These are phyloP conservation scores for Candolleomyces eurysporus DNA, from an alignment of 768 basidiomycete species.

Conservation along the genomic window DNA sequence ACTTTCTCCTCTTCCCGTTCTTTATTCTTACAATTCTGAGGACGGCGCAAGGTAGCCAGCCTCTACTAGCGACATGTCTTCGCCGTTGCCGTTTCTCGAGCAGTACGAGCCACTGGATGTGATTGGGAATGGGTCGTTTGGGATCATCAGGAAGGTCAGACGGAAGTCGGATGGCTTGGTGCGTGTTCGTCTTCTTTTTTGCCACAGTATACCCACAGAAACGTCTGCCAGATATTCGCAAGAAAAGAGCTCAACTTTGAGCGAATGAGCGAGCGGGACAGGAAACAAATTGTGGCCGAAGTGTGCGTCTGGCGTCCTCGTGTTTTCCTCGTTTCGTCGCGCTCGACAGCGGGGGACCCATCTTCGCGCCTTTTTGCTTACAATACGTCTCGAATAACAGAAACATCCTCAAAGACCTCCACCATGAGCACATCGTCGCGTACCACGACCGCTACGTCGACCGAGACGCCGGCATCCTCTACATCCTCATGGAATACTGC, in stretches of 20 bases:
- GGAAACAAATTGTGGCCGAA: conserved; percentile 96
- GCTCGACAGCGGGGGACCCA: too few species aligned
- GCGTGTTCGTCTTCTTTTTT: conserved; percentile 26
- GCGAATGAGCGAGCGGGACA: conserved; percentile 92
- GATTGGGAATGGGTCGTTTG: conserved; percentile 97
- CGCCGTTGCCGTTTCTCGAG: conserved; percentile 48
- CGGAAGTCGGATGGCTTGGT: conserved; percentile 82
- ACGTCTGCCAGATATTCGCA: conserved; percentile 64
- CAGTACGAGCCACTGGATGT: conserved; percentile 86
- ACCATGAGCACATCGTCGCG: conserved; percentile 95
- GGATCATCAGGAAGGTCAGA: conserved; percentile 93
- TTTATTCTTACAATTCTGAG: too few species aligned
- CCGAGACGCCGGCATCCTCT: conserved; percentile 83
- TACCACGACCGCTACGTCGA: conserved; percentile 94
- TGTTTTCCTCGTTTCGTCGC: background rate
- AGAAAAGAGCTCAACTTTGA: conserved; percentile 97
- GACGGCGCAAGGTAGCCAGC: too few species aligned
- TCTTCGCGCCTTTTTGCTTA: too few species aligned
- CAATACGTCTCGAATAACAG: conserved; percentile 36
- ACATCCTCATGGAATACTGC: conserved; percentile 99
- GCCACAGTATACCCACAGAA: conserved; percentile 3
- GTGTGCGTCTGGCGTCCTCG: conserved; percentile 60
- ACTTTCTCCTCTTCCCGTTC: too few species aligned
- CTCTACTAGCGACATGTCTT: too few species aligned
- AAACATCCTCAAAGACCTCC: conserved; percentile 93